These are phyloP conservation scores for Neurospora discreta DNA, from an alignment of 495 filamentous ascomycete genomes.

Conservation along the genomic window DNA sequence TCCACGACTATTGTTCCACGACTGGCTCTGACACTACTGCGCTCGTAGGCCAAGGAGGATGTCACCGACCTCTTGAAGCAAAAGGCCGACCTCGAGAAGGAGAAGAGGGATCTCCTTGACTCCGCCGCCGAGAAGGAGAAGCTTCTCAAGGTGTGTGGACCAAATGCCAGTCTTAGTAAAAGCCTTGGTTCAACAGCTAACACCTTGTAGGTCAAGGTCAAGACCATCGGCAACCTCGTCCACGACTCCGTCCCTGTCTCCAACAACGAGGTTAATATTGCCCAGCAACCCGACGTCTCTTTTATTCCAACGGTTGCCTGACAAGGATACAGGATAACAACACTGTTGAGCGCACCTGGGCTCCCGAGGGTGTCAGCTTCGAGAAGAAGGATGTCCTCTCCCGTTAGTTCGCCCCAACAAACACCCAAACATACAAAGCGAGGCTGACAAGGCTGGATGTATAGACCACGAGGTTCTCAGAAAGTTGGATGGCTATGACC, in stretches of 20 bases:
- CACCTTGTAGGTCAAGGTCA: conserved; percentile 52
- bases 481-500: conserved; percentile 82
- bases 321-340: conserved; percentile 57
- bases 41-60: conserved; percentile 66
- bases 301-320: neutral
- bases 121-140: conserved; percentile 61
- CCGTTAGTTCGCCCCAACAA: conserved; percentile 20
- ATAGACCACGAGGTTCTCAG: conserved; percentile 85
- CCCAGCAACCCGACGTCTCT: neutral
- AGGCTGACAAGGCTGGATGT: neutral
- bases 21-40: conserved; percentile 1
- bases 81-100: conserved; percentile 64
- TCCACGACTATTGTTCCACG: neutral
- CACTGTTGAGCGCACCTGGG: conserved; percentile 61
- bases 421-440: conserved; percentile 23
- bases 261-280: conserved; percentile 59
- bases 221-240: conserved; percentile 84
- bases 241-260: conserved; percentile 86
- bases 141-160: conserved; percentile 33
- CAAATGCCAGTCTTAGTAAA: neutral
- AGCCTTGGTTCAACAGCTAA: neutral
- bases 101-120: conserved; percentile 68
- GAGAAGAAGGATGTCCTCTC: conserved; percentile 42
- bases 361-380: conserved; percentile 56
- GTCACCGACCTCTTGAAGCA: conserved; percentile 69